These are phyloP conservation scores for Leptoxyphium fumago DNA, from an alignment of 2,329 filamentous ascomycete species.

Conservation along the genomic window DNA sequence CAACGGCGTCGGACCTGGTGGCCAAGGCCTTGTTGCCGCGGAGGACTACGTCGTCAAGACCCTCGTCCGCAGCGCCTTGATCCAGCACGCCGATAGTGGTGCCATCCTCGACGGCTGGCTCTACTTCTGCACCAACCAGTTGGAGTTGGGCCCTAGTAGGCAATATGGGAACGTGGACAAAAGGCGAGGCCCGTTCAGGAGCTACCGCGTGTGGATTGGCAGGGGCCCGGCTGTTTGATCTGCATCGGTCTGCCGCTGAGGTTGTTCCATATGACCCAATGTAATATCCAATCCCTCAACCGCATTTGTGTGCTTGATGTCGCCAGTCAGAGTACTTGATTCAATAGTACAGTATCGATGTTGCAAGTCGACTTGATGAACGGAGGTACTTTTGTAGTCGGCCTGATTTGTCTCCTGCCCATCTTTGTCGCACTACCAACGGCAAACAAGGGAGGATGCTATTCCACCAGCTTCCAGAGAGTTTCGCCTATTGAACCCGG, in stretches of 20 bases:
- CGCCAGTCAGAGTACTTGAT: too few relatives aligned
- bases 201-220: constrained; percentile 22
- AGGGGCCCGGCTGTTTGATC: constrained; percentile 22
- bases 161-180: constrained; percentile 27
- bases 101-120: constrained; percentile 28
- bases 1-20: constrained; percentile 21
- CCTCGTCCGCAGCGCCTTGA: constrained; percentile 24
- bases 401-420: too few relatives aligned
- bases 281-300: too few relatives aligned
- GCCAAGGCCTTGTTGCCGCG: constrained; percentile 18
- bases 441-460: too few relatives aligned
- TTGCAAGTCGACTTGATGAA: too few relatives aligned
- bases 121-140: constrained; percentile 30
- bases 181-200: constrained; percentile 23
- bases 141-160: constrained; percentile 21
- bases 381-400: too few relatives aligned
- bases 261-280: too few relatives aligned
- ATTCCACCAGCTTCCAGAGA: too few relatives aligned
- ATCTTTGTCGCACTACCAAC: too few relatives aligned
- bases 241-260: background rate
- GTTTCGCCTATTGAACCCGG: too few relatives aligned
- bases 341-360: too few relatives aligned
- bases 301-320: too few relatives aligned
- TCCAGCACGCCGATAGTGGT: constrained; percentile 29
- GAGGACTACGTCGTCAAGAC: constrained; percentile 27